Evolutionary conservation across 768 basidiomycete species (phyloP).

Genomic region (Cystobasidium ongulense): DNA sequence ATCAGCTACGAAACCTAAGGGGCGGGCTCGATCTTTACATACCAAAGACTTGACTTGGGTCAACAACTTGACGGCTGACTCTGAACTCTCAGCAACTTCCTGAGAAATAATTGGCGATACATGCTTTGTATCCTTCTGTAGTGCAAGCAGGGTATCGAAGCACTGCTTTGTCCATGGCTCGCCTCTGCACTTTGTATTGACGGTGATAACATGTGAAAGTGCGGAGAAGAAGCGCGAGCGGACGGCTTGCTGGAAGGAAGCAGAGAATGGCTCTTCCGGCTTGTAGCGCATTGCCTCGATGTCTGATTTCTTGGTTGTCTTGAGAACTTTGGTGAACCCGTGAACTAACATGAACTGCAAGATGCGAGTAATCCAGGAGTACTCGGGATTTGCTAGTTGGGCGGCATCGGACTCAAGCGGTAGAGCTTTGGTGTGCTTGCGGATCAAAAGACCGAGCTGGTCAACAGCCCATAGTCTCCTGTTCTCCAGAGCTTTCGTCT

Average conservation of each 20-base stretch:
- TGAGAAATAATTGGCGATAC: not conserved
- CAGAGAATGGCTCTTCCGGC: constrained; percentile 55
- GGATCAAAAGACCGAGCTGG: constrained; percentile 68
- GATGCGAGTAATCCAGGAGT: constrained; percentile 49
- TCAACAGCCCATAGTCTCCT: constrained; percentile 76
- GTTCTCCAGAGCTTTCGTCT: constrained; percentile 41
- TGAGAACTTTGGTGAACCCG: constrained; percentile 68
- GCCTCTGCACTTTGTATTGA: not conserved
- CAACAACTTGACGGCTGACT: not conserved
- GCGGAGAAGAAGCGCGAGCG: constrained; percentile 63
- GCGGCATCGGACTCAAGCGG: constrained; percentile 40
- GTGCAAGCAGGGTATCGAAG: not conserved
- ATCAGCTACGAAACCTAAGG: not conserved
- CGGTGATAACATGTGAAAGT: constrained; percentile 62
- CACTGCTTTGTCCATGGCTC: not conserved
- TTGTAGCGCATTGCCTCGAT: constrained; percentile 51
- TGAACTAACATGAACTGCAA: constrained; percentile 75
- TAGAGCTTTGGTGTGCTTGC: constrained; percentile 60
- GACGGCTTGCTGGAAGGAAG: constrained; percentile 68
- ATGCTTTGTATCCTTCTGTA: constrained; percentile 13
- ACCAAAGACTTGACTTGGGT: not conserved
- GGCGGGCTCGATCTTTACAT: not conserved
- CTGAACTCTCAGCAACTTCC: not conserved
- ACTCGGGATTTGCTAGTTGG: constrained; percentile 55
- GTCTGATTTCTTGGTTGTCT: constrained; percentile 60